phyloP scores from a whole-genome alignment of 106 monocot genomes.

The Gastrodia elata region DNA sequence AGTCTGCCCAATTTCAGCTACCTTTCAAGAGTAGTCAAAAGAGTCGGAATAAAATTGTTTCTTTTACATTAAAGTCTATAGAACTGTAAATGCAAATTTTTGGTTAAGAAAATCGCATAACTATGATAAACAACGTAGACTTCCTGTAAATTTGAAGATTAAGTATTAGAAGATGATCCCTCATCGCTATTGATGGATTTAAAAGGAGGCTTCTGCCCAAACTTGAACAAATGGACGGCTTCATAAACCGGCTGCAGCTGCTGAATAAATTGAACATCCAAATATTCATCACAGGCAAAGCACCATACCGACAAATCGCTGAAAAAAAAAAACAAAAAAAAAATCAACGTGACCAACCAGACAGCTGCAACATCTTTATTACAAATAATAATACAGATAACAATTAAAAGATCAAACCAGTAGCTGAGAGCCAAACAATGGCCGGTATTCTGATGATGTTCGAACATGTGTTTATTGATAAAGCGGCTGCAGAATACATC shows the following conservation, averaged over 20 bases:
- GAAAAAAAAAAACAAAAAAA: constrained; percentile 3
- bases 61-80: too few species aligned
- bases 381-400: too few species aligned
- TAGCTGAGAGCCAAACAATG: constrained; percentile 75
- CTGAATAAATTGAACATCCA: constrained; percentile 68
- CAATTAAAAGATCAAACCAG: too few species aligned
- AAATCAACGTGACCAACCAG: background rate
- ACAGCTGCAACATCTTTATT: too few species aligned
- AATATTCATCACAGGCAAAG: constrained; percentile 72
- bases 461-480: constrained; percentile 86
- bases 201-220: constrained; percentile 60
- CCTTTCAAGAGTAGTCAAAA: too few species aligned
- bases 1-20: too few species aligned
- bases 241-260: constrained; percentile 73
- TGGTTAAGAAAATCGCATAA: too few species aligned
- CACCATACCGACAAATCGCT: constrained; percentile 97
- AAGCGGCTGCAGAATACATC: constrained; percentile 89
- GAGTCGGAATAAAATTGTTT: too few species aligned
- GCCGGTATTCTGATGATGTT: constrained; percentile 61
- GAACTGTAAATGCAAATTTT: too few species aligned
- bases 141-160: background rate
- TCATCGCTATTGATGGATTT: constrained; percentile 7
- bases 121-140: too few species aligned
- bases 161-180: background rate
- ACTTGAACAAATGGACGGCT: constrained; percentile 75